These are phyloP conservation scores for Evernia prunastri DNA, from an alignment of 495 filamentous ascomycete species.

Conservation along the genomic window DNA sequence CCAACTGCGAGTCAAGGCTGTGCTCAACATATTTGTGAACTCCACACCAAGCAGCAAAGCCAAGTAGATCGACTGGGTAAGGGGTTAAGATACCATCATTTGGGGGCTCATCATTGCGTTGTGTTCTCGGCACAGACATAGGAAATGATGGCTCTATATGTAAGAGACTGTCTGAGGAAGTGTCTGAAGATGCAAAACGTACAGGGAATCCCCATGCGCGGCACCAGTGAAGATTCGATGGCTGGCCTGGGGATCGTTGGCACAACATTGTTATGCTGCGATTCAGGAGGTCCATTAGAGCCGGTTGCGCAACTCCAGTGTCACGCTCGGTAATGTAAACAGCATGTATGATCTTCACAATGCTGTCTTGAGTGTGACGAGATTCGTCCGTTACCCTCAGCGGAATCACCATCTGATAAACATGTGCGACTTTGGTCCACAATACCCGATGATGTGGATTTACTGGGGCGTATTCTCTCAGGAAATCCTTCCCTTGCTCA, in stretches of 20 bases:
- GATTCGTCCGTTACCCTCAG: not conserved
- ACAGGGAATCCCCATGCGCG: not conserved
- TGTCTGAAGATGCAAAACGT: too few species aligned
- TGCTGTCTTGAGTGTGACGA: not conserved
- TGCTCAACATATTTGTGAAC: not conserved
- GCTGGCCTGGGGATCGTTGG: not conserved
- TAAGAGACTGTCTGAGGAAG: too few species aligned
- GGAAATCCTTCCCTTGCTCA: not conserved
- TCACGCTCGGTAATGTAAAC: not conserved
- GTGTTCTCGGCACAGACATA: too few species aligned
- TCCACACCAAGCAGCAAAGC: not conserved
- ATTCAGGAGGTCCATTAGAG: not conserved
- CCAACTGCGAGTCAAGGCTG: not conserved
- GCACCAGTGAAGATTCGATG: not conserved
- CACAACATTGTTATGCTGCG: not conserved
- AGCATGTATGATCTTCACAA: not conserved
- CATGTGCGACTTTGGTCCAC: not conserved
- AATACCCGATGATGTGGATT: not conserved
- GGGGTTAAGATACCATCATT: not conserved
- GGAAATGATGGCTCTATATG: too few species aligned
- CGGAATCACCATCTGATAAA: not conserved
- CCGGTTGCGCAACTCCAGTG: not conserved
- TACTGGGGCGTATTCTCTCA: not conserved
- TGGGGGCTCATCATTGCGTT: not conserved
- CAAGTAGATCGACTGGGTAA: not conserved